Percentiles rank a stretch among this genome's conserved stretches.
These are phyloP conservation scores for Waltergamsia citrina DNA, from an alignment of 2,329 filamentous ascomycete species.

Conservation along the genomic window DNA sequence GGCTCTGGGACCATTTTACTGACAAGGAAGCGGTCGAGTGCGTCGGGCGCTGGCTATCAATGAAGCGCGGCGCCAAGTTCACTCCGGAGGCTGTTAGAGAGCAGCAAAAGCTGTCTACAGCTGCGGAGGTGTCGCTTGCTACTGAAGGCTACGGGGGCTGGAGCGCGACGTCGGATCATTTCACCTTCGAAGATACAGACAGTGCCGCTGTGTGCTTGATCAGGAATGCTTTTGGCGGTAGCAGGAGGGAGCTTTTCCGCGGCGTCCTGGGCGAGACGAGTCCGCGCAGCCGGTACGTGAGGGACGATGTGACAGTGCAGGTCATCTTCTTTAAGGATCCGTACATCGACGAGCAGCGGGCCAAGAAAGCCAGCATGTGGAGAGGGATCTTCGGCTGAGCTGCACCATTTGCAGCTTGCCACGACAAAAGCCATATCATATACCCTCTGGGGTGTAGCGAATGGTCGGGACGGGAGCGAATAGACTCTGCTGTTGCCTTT, in stretches of 20 bases:
- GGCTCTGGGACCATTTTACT: constrained; percentile 53
- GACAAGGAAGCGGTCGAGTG: constrained; percentile 48
- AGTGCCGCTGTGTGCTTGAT: constrained; percentile 76
- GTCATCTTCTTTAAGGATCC: constrained; percentile 54
- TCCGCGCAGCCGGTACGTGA: constrained; percentile 53
- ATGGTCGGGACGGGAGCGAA: too few species aligned
- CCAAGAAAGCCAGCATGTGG: too few species aligned
- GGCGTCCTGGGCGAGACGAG: constrained; percentile 62
- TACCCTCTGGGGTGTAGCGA: too few species aligned
- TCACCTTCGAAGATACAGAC: constrained; percentile 63
- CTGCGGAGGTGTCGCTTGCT: constrained; percentile 4
- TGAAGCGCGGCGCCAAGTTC: constrained; percentile 13
- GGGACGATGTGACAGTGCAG: constrained; percentile 77
- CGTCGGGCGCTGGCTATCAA: constrained; percentile 42
- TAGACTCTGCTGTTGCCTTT: too few species aligned
- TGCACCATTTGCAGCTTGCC: too few species aligned
- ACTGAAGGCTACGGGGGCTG: constrained; percentile 12
- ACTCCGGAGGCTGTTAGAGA: constrained; percentile 12
- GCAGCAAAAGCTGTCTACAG: too few species aligned
- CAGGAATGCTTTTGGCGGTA: constrained; percentile 72
- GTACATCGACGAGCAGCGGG: too few species aligned
- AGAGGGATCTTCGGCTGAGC: too few species aligned
- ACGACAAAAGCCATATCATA: too few species aligned
- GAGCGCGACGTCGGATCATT: constrained; percentile 37
- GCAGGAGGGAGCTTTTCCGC: constrained; percentile 62